Evolutionary conservation across 2,329 filamentous ascomycete species (phyloP).

Genomic region (Pseudogymnoascus sp.): DNA sequence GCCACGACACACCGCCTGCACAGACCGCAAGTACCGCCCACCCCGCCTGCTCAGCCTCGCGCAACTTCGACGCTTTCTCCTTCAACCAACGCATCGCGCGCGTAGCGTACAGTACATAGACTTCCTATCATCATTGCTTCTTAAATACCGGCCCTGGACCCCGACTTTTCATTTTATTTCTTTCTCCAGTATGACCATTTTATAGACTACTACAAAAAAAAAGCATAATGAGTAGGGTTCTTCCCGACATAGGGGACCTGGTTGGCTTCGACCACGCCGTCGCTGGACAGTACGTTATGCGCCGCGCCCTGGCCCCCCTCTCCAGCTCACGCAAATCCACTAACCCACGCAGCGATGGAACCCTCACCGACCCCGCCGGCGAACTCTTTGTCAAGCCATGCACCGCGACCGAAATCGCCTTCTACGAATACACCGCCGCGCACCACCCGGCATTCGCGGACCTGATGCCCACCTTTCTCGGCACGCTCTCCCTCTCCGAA

Average conservation of each 20-base stretch:
- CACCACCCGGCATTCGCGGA: slow-evolving; percentile 66
- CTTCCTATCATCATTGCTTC: slow-evolving; percentile 1
- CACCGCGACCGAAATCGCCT: slow-evolving; percentile 74
- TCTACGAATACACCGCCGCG: slow-evolving; percentile 66
- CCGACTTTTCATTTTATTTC: slow-evolving; percentile 3
- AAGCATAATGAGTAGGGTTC: slow-evolving; percentile 33
- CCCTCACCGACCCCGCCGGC: slow-evolving; percentile 76
- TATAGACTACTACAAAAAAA: slow-evolving; percentile 23
- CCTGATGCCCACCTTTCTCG: slow-evolving; percentile 80
- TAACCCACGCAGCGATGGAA: slow-evolving; percentile 63
- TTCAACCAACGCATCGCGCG: not conserved
- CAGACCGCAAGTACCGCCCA: not conserved
- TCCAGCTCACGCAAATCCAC: not conserved
- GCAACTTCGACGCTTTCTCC: not conserved
- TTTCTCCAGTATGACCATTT: slow-evolving; percentile 27
- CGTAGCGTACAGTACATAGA: slow-evolving; percentile 9
- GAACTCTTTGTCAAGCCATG: slow-evolving; percentile 92
- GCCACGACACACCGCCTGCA: not conserved
- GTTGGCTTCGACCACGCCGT: slow-evolving; percentile 68
- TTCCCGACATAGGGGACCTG: slow-evolving; percentile 55
- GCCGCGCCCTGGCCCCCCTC: slow-evolving; percentile 10
- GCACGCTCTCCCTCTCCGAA: slow-evolving; percentile 64
- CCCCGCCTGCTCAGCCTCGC: slow-evolving; percentile 10
- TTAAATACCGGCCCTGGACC: not conserved
- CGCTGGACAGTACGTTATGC: slow-evolving; percentile 68